Base-by-base conservation (phyloP, 306 rosid genomes). In the Cajanus cajan region DNA sequence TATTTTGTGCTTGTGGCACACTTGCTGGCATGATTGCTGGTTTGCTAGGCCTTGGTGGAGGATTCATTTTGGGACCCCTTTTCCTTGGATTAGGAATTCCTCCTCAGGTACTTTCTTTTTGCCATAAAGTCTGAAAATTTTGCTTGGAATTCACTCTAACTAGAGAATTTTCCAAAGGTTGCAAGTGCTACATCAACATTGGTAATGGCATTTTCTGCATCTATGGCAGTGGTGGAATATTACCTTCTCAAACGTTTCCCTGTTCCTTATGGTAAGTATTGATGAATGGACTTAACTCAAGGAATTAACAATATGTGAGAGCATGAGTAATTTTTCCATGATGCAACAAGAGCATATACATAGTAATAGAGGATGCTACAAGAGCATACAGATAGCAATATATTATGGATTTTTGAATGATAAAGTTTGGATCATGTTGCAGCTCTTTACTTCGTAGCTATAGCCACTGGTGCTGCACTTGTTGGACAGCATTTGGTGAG, bases 141-240 rank as follows among this genome's bases (percentile, higher is more conserved):
- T 62, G 76, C 19, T 31, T 50, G 18, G 39, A 50, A 64, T 7
- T 47, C 33, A 54, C 48, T 75, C 11, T 72, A 25, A 72, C 16
- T 19, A 22, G 25, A 4, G 43, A 41, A 15, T 36, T 57, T 78
- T 33, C 4, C 24, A n/a, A 58, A 92, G 97, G 94, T 92, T 1
- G 81, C 94, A 71, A 92, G 97, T 83, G 97, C 97, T 50, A 90
- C 94, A 70, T 83, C 97, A 70, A 92, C 93, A 28, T 92, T 92
- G 58, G 85, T 90, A 45, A 92, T 92, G 93, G 73, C 89, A 37
- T 92, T 92, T 83, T 90, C 97, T 45, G 90, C 97, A 18, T 88
- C 94, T 14, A 92, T 92, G 97, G 87, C 97, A 21, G 94, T 92
- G 69, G 94, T 92, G 45, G 93, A 92, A 71, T 90, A 90, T 68